Evolutionary conservation across 2,329 filamentous ascomycete species (phyloP).

Genomic region (Plenodomus lindquistii): DNA sequence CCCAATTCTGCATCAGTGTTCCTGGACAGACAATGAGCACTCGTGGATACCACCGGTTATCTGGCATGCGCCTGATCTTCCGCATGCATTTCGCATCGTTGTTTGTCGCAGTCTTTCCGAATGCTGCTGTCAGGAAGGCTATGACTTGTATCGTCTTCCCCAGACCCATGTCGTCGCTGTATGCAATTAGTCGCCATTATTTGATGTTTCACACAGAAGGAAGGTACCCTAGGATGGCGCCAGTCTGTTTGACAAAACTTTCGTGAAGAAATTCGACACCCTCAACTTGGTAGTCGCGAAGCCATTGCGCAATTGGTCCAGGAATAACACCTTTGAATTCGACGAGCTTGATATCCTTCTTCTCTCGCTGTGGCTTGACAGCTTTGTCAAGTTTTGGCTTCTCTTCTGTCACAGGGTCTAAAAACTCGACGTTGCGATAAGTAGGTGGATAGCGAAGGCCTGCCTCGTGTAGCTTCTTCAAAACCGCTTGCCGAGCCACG

Average conservation of each 20-base stretch:
- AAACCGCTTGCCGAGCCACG: slow-evolving; percentile 66
- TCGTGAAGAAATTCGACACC: slow-evolving; percentile 85
- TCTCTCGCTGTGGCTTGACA: slow-evolving; percentile 68
- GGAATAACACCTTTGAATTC: slow-evolving; percentile 82
- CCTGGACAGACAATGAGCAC: slow-evolving; percentile 88
- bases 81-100: slow-evolving; percentile 85
- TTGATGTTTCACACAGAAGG: background rate
- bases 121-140: slow-evolving; percentile 86
- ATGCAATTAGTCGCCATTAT: background rate
- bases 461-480: slow-evolving; percentile 69
- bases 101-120: slow-evolving; percentile 91
- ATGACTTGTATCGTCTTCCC: slow-evolving; percentile 97
- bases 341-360: slow-evolving; percentile 74
- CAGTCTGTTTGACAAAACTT: slow-evolving; percentile 87
- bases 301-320: slow-evolving; percentile 84
- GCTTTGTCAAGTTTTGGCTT: slow-evolving; percentile 67
- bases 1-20: slow-evolving; percentile 88
- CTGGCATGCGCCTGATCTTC: slow-evolving; percentile 69
- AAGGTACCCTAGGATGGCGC: slow-evolving; percentile 70
- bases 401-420: slow-evolving; percentile 69
- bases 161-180: slow-evolving; percentile 90
- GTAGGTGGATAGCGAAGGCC: slow-evolving; percentile 77
- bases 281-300: slow-evolving; percentile 88
- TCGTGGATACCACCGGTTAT: slow-evolving; percentile 75
- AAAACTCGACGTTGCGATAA: slow-evolving; percentile 76